These are phyloP conservation scores for Brasenia schreberi DNA, from an alignment of 164 flowering plant species.

Conservation along the genomic window DNA sequence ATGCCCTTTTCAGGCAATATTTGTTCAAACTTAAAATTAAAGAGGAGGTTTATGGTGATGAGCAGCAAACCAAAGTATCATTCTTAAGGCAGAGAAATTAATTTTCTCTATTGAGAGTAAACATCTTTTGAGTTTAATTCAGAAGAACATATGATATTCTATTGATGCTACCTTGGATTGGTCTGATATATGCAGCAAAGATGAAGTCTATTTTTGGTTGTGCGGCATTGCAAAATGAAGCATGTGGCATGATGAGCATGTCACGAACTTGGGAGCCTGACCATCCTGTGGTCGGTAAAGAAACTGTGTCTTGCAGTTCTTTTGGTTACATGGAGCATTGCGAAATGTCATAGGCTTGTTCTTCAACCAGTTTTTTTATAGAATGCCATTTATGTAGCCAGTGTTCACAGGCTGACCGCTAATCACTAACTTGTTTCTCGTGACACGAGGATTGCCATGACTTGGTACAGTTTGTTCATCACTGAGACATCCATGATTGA, in stretches of 20 bases:
- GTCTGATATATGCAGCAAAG: not conserved
- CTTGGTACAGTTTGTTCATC: too few relatives aligned
- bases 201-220: not conserved
- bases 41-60: conserved; percentile 85
- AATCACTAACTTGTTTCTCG: too few relatives aligned
- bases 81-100: conserved; percentile 70
- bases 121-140: conserved; percentile 38
- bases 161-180: not conserved
- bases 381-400: too few relatives aligned
- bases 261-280: not conserved
- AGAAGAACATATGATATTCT: conserved; percentile 5
- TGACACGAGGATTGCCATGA: too few relatives aligned
- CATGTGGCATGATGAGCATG: not conserved
- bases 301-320: not conserved
- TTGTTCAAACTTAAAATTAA: conserved; percentile 77
- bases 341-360: too few relatives aligned
- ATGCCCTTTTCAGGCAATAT: conserved; percentile 39
- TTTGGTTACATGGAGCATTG: not conserved
- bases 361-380: too few relatives aligned
- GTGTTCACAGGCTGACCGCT: too few relatives aligned
- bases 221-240: not conserved
- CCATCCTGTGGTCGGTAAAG: not conserved
- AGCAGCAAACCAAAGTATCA: conserved; percentile 77
- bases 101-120: conserved; percentile 44
- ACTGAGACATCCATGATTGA: too few relatives aligned